Base-by-base conservation (phyloP, 352 stramenopile species). In the Globisporangium parvum region DNA sequence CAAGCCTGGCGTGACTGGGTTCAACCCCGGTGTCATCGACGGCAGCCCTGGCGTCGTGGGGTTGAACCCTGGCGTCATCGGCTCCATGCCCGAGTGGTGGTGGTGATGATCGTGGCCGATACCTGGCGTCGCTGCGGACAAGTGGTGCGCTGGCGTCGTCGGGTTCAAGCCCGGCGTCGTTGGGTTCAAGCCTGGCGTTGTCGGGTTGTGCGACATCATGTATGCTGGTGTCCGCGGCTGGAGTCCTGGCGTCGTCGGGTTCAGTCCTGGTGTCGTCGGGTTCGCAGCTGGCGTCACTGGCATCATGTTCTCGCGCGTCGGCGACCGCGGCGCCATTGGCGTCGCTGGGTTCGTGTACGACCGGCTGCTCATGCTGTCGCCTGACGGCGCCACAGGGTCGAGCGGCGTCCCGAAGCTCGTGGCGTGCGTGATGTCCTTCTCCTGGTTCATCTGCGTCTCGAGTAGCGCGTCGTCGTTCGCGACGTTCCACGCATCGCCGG, bases 381-480 rank as follows among this genome's bases (percentile, higher is more conserved):
- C 76, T n/a, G 78, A 78, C 17, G 85, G 77, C 17, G 76, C 80
- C 44, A 83, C 78, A 10, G 83, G 85, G 51, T 93, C 85, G 51
- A 95, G 57, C 15, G 85, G 85, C 18, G 83, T 86, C 10, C 85
- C 85, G 48, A 95, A 95, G 60, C 74, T 95, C 18, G 80, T 92
- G 26, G 85, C 85, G 54, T 95, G 85, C 21, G 85, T 91, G 63
- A 95, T 92, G 60, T 95, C 85, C 61, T 91, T 91, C 59, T 95
- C 85, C 55, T 95, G 85, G 59, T 93, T 93, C 73, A 93, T 82
- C 28, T 95, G 84, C 8, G 83, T 91, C 55, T 95, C 85, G 14
- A 95, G 60, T 28, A 95, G 50, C 10, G 81, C 81, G 47, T 95
- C 85, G 59, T 95, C 85, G 67, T 95, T 95, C 9, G 80, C 80